A percentile compares a stretch with the other conserved stretches of the same genome.
These are phyloP conservation scores for Spongospora subterranea DNA, from an alignment of 208 protist species.

Conservation along the genomic window DNA sequence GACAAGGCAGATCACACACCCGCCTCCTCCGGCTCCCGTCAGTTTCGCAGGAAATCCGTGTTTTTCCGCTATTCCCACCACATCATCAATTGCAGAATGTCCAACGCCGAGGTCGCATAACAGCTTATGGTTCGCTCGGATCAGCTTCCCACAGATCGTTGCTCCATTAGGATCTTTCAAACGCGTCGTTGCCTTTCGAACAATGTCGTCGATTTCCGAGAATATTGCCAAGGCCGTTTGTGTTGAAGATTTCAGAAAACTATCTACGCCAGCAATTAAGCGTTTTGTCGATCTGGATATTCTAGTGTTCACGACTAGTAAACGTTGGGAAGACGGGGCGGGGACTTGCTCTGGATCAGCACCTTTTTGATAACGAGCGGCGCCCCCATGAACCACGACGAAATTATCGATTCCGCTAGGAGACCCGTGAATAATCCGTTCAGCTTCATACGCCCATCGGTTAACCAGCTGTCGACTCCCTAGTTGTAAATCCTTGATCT, in stretches of 20 bases:
- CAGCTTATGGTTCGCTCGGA: background rate
- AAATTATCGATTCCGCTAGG: slow-evolving; percentile 40
- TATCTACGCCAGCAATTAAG: background rate
- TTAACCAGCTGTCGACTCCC: background rate
- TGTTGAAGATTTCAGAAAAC: background rate
- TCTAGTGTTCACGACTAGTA: slow-evolving; percentile 11
- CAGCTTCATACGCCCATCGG: background rate
- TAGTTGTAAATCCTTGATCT: background rate
- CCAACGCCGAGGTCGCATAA: slow-evolving; percentile 14
- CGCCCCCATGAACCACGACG: background rate
- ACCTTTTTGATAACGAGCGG: background rate
- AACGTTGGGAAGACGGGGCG: background rate
- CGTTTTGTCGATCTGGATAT: background rate
- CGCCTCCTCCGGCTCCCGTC: slow-evolving; percentile 22
- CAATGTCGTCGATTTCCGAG: background rate
- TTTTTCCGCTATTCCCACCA: background rate
- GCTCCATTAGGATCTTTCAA: background rate
- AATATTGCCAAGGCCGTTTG: background rate
- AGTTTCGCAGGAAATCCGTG: background rate
- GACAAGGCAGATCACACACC: slow-evolving; percentile 23
- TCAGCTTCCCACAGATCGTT: background rate
- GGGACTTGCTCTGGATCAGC: background rate
- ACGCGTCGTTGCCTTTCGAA: background rate
- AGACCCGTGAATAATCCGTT: background rate
- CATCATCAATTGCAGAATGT: slow-evolving; percentile 16